phyloP scores from a whole-genome alignment of 441 rosid genomes.

The Bocquillonia castaneifolia region DNA sequence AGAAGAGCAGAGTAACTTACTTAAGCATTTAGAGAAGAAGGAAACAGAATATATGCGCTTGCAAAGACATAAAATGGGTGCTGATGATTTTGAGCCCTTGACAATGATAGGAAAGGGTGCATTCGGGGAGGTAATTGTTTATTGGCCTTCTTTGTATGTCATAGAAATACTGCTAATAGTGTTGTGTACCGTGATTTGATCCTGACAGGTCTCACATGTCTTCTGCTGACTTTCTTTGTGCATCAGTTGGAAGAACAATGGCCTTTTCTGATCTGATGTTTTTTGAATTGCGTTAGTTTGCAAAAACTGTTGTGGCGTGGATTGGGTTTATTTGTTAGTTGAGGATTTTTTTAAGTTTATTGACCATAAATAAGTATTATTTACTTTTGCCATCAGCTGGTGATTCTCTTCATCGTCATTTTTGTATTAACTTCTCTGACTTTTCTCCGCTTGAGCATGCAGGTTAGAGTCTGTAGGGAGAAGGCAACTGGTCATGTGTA shows the following conservation, averaged over 20 bases:
- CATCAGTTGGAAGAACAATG: neutral
- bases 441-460: constrained; percentile 20
- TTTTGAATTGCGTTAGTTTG: constrained; percentile 3
- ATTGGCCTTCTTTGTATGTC: constrained; percentile 3
- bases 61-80: constrained; percentile 94
- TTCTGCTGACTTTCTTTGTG: neutral
- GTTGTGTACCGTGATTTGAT: neutral
- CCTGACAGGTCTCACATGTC: neutral
- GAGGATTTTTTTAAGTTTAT: neutral
- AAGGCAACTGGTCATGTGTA: constrained; percentile 79
- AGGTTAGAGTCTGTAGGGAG: constrained; percentile 90
- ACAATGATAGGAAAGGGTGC: constrained; percentile 99
- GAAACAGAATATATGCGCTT: constrained; percentile 95
- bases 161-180: neutral
- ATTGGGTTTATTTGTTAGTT: neutral
- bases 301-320: neutral
- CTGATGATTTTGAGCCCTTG: constrained; percentile 95
- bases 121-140: constrained; percentile 72
- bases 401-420: neutral
- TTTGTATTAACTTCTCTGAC: neutral
- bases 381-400: neutral
- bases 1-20: constrained; percentile 78
- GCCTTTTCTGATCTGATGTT: neutral
- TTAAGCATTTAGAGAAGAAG: constrained; percentile 80
- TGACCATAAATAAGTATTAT: neutral